Conservation (phyloP, 2,329 filamentous ascomycete genomes). For the Periconia digitata region DNA sequence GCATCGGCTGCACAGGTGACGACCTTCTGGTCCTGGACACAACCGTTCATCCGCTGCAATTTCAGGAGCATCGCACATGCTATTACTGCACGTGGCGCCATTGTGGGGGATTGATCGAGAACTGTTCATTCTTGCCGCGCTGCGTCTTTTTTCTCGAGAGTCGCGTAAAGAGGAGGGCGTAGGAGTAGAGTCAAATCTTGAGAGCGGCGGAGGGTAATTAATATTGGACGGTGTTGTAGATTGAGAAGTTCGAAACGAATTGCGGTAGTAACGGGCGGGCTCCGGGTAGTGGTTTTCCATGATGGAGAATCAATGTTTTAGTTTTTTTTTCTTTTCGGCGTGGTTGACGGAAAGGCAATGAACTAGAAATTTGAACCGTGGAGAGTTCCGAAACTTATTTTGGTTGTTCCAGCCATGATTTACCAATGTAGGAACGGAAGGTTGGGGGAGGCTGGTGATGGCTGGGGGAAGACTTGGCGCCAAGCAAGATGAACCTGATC, state of each 20-base stretch:
- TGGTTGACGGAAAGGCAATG: too few relatives aligned
- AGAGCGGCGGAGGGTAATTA: constrained; percentile 3
- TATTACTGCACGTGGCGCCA: constrained; percentile 11
- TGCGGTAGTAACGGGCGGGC: background rate
- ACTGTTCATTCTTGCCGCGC: constrained; percentile 3
- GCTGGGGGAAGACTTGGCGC: background rate
- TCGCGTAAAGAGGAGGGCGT: background rate
- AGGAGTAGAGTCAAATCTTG: constrained; percentile 6
- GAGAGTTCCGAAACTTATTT: background rate
- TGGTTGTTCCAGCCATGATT: background rate
- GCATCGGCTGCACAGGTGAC: constrained; percentile 12
- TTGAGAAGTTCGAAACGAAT: constrained; percentile 2
- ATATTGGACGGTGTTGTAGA: constrained; percentile 3
- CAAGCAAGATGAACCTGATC: too few relatives aligned
- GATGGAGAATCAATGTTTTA: background rate
- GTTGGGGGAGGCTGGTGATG: background rate
- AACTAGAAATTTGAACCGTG: background rate
- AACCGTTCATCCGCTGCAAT: constrained; percentile 10
- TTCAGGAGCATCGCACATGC: constrained; percentile 10
- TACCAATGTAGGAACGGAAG: background rate
- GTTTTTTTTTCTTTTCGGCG: background rate
- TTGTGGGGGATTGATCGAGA: constrained; percentile 12
- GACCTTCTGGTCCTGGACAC: constrained; percentile 10
- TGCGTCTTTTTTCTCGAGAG: constrained; percentile 9
- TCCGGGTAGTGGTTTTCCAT: background rate